A percentile compares a stretch with the other conserved stretches of the same genome.
These are phyloP conservation scores for Beauveria pseudobassiana DNA, from an alignment of 2,329 filamentous ascomycete genomes.

Conservation along the genomic window DNA sequence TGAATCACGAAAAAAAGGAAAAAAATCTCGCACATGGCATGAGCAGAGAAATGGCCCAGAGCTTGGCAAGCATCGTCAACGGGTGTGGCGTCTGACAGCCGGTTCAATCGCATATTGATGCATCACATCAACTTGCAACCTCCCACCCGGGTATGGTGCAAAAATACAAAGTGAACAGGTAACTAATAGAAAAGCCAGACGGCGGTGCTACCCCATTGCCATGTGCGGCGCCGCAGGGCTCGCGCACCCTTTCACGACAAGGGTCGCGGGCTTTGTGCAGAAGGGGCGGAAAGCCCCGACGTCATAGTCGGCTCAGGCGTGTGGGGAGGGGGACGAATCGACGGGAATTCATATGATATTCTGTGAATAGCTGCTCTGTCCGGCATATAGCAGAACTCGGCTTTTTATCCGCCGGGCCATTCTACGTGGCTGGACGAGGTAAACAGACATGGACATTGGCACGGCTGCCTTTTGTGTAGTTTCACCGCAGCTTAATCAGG, in stretches of 20 bases:
- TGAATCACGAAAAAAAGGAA: not conserved
- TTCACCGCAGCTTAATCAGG: not conserved
- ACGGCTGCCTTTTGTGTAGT: not conserved
- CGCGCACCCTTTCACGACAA: not conserved
- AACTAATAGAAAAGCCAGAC: not conserved
- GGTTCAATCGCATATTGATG: not conserved
- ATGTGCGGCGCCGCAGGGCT: not conserved
- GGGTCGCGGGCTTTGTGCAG: not conserved
- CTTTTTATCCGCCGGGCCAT: too few relatives aligned
- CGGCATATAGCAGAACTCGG: not conserved
- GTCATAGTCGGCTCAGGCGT: constrained; percentile 7
- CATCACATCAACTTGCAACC: not conserved
- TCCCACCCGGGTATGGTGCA: not conserved
- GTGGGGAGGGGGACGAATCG: not conserved
- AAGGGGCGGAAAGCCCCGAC: not conserved
- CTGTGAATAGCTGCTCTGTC: not conserved
- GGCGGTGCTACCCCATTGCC: not conserved
- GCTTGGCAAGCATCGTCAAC: constrained; percentile 3
- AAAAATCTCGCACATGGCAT: not conserved
- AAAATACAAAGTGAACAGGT: not conserved
- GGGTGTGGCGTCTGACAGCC: constrained; percentile 3
- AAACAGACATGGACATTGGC: too few relatives aligned
- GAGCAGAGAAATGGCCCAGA: not conserved
- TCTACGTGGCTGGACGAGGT: too few relatives aligned
- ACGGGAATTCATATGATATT: too few relatives aligned